Base-by-base conservation (phyloP, 2,329 filamentous ascomycete genomes). In the Alternaria dauci region DNA sequence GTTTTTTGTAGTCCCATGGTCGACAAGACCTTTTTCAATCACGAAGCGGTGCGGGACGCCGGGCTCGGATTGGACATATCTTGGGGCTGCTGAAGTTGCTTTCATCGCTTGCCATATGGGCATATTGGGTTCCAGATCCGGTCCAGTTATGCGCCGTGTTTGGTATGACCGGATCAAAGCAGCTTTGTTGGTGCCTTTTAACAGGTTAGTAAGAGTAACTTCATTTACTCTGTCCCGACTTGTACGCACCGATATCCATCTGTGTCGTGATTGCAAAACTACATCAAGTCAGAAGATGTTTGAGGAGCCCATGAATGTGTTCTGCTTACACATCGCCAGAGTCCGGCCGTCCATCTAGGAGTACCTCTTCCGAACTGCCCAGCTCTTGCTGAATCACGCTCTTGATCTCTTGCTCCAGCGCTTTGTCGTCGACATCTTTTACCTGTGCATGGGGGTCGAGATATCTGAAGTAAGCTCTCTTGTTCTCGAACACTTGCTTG, bases 1-100 rank as follows among this genome's bases (percentile, higher is more conserved):
- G 63, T 76, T 75, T 56, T 76, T 76, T 1, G 67, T 61, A 7
- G 69, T 74, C 14, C 74, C 72, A 48, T 73, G 68, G 50, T 76
- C 74, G 8, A 75, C 71, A 3, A 75, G 59, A 12, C 74, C 74
- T 2, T 71, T 71, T n/a, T 66, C 68, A 14, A 76, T 70, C 14
- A 75, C 66, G 12, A 66, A 56, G 34, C 69, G 64, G 47, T 66
- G 67, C 12, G 58, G 65, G 1, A 62, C 26, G 3, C 62, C 61
- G 23, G 61, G 59, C 6, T 59, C 59, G 0, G 66, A 59, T 18
- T 60, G 52, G 36, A 72, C 60, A 32, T 75, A 76, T 11, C 69
- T 59, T 8, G 73, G 73, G 11, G 73, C 70, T 50, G 66, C 59
- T 4, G 62, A 60, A 6, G 72, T 71, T 3, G 71, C 65, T 25